Evolutionary conservation across 1,139 yeast species (phyloP).

Genomic region (Scheffersomyces titani): DNA sequence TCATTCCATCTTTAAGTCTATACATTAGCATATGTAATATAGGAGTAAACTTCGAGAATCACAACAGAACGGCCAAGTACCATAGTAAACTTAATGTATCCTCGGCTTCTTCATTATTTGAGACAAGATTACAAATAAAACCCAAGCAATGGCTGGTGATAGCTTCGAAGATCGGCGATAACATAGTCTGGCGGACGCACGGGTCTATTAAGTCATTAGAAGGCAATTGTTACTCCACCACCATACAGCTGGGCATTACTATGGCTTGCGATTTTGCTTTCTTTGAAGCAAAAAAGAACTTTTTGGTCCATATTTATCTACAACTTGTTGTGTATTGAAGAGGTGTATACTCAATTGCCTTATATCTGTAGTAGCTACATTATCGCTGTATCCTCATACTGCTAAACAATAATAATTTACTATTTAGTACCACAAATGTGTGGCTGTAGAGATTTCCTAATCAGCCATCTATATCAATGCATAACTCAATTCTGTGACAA

Average conservation of each 20-base stretch:
- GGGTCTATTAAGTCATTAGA: neutral
- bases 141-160: neutral
- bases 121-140: neutral
- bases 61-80: no score
- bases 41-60: neutral
- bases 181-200: neutral
- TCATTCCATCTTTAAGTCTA: constrained; percentile 22
- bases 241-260: neutral
- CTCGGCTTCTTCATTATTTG: neutral
- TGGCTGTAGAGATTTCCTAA: neutral
- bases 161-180: neutral
- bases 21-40: constrained; percentile 3
- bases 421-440: neutral
- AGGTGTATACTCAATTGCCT: no score
- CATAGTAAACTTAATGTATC: neutral
- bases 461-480: neutral
- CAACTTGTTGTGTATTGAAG: no score
- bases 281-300: no score
- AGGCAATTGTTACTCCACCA: neutral
- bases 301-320: no score
- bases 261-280: no score
- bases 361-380: no score
- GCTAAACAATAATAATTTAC: neutral
- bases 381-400: no score
- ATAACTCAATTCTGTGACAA: neutral